Evolutionary conservation across 768 basidiomycete species (phyloP).

Genomic region (Leccinum arenicola): DNA sequence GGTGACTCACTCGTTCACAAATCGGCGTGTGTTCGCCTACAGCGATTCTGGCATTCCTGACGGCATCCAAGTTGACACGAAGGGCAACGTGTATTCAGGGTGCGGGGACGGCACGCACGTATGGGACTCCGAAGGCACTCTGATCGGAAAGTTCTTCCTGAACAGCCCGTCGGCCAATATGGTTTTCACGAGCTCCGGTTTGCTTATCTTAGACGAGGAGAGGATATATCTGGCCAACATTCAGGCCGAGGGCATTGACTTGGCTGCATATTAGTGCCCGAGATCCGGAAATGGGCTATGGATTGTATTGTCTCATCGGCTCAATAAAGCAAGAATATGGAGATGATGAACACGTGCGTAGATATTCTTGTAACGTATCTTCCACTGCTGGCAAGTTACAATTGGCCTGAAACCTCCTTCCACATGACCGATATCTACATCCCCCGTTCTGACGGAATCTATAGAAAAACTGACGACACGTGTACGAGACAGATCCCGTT

Average conservation of each 20-base stretch:
- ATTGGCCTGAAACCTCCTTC: background rate
- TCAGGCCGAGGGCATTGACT: slow-evolving; percentile 27
- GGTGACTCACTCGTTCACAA: slow-evolving; percentile 48
- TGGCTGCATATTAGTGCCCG: slow-evolving; percentile 9
- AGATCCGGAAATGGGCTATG: background rate
- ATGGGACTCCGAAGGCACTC: slow-evolving; percentile 50
- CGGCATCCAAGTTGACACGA: slow-evolving; percentile 60
- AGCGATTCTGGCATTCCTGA: slow-evolving; percentile 65
- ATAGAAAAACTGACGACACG: slow-evolving; percentile 4
- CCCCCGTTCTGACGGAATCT: background rate
- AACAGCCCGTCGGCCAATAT: slow-evolving; percentile 35
- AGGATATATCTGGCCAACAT: slow-evolving; percentile 38
- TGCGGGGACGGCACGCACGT: slow-evolving; percentile 72
- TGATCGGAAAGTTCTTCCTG: slow-evolving; percentile 37
- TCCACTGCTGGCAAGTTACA: background rate
- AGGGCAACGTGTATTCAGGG: slow-evolving; percentile 66
- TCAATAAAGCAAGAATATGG: background rate
- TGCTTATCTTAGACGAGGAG: slow-evolving; percentile 41
- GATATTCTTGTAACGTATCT: background rate
- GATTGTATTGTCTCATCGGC: background rate
- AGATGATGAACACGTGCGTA: background rate
- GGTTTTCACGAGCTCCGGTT: slow-evolving; percentile 39
- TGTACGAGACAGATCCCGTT: background rate
- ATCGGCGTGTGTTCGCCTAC: slow-evolving; percentile 68
- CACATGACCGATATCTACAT: background rate